phyloP scores from a whole-genome alignment of 1,284 basidiomycete genomes.

The Leucoagaricus sp. region DNA sequence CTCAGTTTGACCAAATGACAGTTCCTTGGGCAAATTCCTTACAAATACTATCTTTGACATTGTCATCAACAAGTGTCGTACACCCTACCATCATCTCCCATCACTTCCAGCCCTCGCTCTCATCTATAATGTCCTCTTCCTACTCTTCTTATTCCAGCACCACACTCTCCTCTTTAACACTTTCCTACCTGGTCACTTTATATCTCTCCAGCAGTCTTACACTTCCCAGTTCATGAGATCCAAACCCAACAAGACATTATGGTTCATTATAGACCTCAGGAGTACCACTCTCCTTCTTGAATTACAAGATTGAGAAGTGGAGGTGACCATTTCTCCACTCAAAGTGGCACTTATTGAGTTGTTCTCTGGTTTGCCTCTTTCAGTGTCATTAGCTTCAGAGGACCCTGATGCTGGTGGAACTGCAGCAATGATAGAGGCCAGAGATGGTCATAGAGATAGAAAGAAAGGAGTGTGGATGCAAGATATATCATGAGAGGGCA shows the following conservation, averaged over 20 bases:
- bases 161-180: not conserved
- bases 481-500: conserved; percentile 60
- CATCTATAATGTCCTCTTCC: not conserved
- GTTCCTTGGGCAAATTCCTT: not conserved
- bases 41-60: not conserved
- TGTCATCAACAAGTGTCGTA: conserved; percentile 52
- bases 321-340: conserved; percentile 79
- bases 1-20: conserved; percentile 37
- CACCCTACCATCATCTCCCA: conserved; percentile 90
- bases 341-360: conserved; percentile 90
- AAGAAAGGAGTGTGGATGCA: conserved; percentile 66
- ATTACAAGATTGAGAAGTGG: conserved; percentile 75
- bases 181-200: conserved; percentile 76
- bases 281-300: conserved; percentile 79
- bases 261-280: conserved; percentile 88
- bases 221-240: conserved; percentile 74
- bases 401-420: too few relatives aligned
- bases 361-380: conserved; percentile 42
- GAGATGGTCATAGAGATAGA: not conserved
- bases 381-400: too few relatives aligned
- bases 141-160: not conserved
- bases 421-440: not conserved
- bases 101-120: conserved; percentile 90
- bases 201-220: conserved; percentile 78
- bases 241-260: conserved; percentile 88